Evolutionary conservation across 2,329 filamentous ascomycete genomes (phyloP).

Genomic region (Aspergillus eucalypticola): DNA sequence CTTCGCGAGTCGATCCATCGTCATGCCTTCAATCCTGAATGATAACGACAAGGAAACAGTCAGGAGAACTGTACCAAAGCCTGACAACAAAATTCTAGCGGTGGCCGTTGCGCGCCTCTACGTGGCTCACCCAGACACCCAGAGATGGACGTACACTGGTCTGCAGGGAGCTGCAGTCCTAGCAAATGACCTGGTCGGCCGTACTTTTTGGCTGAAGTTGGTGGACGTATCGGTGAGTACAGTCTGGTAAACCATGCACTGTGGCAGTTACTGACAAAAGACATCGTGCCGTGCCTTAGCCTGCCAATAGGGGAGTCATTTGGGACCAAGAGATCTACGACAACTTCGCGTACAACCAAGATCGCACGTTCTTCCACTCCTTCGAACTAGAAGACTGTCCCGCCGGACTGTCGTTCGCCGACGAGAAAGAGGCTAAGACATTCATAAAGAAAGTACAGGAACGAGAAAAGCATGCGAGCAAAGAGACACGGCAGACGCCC

Average conservation of each 20-base stretch:
- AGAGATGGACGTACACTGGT: conserved; percentile 91
- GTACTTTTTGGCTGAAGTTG: conserved; percentile 96
- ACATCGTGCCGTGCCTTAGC: conserved; percentile 49
- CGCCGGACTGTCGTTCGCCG: conserved; percentile 86
- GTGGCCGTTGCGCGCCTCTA: conserved; percentile 93
- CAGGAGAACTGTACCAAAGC: conserved; percentile 89
- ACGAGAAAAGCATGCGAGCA: conserved; percentile 91
- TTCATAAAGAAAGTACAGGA: conserved; percentile 98
- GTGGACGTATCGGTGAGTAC: conserved; percentile 86
- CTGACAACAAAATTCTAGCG: conserved; percentile 95
- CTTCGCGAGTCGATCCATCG: conserved; percentile 20
- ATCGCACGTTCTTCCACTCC: conserved; percentile 95
- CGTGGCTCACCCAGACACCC: conserved; percentile 81
- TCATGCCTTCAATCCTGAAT: conserved; percentile 68
- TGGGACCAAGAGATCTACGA: conserved; percentile 99
- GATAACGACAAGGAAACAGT: conserved; percentile 97
- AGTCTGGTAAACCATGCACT: conserved; percentile 2
- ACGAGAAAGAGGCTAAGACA: conserved; percentile 95
- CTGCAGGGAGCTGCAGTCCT: conserved; percentile 89
- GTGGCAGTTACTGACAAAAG: conserved; percentile 12
- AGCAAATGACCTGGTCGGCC: conserved; percentile 88
- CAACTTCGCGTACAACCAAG: conserved; percentile 90
- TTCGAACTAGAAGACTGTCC: conserved; percentile 94
- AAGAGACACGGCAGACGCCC: conserved; percentile 75
- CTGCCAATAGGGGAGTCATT: conserved; percentile 78